Evolutionary conservation across 1,139 yeast genomes (phyloP), one percentile per base, ranked within the genome.

Genomic region (Candida sanyaensis): DNA sequence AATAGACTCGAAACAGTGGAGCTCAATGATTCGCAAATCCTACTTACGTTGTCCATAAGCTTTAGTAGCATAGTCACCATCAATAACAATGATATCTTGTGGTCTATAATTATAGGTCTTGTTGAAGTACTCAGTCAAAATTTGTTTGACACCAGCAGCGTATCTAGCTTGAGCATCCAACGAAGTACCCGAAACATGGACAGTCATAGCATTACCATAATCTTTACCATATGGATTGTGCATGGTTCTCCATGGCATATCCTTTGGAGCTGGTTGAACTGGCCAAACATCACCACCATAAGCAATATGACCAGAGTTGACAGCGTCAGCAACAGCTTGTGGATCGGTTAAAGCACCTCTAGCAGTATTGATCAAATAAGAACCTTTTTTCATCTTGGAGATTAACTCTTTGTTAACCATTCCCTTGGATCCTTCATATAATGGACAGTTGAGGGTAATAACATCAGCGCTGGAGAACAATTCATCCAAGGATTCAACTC

Each of bases 201-300:
- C 92, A 46, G 90, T 85, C 93, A 88, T 86, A 51, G 93, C 93
- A 61, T 88, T 88, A 56, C 93, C 93, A 23, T 47, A 49, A 4
- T 44, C 46, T 37, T 81, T 86, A 49, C 88, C 88, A 56, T 73
- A 79, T 55, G 77, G 71, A 75, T 84, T 84, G 47, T 70, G 63
- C 85, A 86, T 81, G 28, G 73, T 53, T 73, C 91, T 77, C 95
- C 95, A 88, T 53, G 92, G 91, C 61, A 86, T 91, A 63, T 79
- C 78, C 51, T 70, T 68, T 55, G 90, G 89, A 32, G 95, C 89
- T 38, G 95, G 96, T 69, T 87, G 95, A 29, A 84, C 85, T 72
- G 63, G 78, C 90, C 93, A 86, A 44, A 88, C 95, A 64, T 87
- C 95, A 59, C 95, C 95, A 59, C 92, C 93, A 62, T 88, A 87